Evolutionary conservation across 805 yeast species (phyloP), one percentile per base, ranked within the genome.

Genomic region (Metschnikowia sp.): DNA sequence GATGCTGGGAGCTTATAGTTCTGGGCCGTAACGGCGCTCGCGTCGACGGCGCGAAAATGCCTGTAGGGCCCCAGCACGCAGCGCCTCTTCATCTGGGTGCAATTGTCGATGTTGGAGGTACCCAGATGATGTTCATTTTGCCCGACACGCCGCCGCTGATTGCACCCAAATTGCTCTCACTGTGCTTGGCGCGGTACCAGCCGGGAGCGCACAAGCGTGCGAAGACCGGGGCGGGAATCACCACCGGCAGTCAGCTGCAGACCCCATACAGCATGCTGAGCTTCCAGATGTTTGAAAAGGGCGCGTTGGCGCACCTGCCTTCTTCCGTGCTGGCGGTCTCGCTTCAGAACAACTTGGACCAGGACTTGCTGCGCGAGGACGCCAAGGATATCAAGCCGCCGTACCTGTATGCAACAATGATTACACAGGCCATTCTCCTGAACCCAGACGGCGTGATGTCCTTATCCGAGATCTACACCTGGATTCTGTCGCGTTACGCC

Each of bases 71-170:
- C 5, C 57, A 67, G 36, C 65, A 71, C 5, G 73, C 82, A 3
- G 76, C 84, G 11, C 77, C 83, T 10, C 75, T 94, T 47, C 77
- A 78, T 44, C 84, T 95, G 2, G 99, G 99, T n/a, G 87, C 92
- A 36, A 82, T 94, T 13, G 68, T 94, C 48, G 99, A 94, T 59
- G 83, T 94, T 39, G 98, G 98, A 13, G 97, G 97, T 6, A 90
- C 96, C 10, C 98, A 94, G 68, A 94, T 94, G 98, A 92, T 94
- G 96, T 94, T 94, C 63, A 94, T 94, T 34, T 73, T 94, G 55
- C 99, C 99, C 2, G 97, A 91, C 63, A 82, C 88, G 4, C 81
- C 82, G 10, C 96, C 97, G 3, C 70, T 68, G 32, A 75, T 91
- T 8, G 78, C 86, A 52, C 75, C 66, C 37, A 68, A 69, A 40